A percentile compares a stretch with the other conserved stretches of the same genome.
Conservation (phyloP, 192 early-diverging fungal genomes). For the Gaertneriomyces sp. region DNA sequence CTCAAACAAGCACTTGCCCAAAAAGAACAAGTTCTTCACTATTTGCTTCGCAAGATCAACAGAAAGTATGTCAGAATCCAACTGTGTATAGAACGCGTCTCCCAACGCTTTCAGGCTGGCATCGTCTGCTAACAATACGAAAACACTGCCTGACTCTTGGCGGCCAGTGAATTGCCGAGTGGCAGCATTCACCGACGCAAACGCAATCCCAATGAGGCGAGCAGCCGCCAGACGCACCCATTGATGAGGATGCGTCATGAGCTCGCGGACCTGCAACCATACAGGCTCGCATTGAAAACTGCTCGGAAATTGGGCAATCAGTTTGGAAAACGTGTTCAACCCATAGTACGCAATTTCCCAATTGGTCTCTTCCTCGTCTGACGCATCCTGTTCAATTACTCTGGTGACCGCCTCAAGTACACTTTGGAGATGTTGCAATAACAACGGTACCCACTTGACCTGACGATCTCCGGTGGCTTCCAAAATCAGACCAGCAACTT, state of each 20-base stretch:
- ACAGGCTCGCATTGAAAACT: constrained; percentile 43
- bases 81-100: constrained; percentile 43
- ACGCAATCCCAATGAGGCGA: constrained; percentile 73
- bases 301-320: constrained; percentile 44
- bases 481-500: constrained; percentile 79
- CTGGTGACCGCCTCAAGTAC: constrained; percentile 40
- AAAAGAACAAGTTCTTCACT: constrained; percentile 91
- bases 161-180: constrained; percentile 14
- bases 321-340: constrained; percentile 69
- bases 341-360: constrained; percentile 90
- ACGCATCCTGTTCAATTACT: constrained; percentile 39
- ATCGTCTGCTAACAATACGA: too few species aligned
- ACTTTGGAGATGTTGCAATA: constrained; percentile 29
- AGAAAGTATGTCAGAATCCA: constrained; percentile 49
- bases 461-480: constrained; percentile 66
- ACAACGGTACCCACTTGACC: constrained; percentile 9
- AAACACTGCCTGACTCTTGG: neutral
- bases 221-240: constrained; percentile 79
- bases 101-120: constrained; percentile 49
- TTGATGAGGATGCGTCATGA: constrained; percentile 81
- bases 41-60: constrained; percentile 82
- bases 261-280: constrained; percentile 64
- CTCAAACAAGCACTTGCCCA: constrained; percentile 61
- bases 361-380: constrained; percentile 55
- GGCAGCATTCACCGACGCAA: constrained; percentile 64